Conservation (phyloP, 148 eudicot species). For the Simmondsia chinensis region DNA sequence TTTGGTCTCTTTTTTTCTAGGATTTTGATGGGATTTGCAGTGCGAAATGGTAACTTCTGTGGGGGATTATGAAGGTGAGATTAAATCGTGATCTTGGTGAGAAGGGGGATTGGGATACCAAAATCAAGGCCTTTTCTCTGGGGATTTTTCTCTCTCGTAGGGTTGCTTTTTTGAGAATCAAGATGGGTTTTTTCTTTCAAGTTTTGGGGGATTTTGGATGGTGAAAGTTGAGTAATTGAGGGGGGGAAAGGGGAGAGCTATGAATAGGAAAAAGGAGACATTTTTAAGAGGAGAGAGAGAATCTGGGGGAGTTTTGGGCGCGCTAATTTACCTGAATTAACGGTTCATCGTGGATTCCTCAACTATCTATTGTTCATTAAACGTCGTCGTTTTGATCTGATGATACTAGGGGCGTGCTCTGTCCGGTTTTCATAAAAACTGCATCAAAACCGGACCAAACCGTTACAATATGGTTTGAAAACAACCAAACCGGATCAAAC, state of each 20-base stretch:
- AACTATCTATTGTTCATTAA: too few relatives aligned
- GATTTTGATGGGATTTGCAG: not conserved
- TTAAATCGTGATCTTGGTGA: conserved; percentile 12
- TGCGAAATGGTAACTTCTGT: not conserved
- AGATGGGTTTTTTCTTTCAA: not conserved
- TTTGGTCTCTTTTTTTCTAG: not conserved
- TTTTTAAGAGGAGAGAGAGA: too few relatives aligned
- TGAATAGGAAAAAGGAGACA: too few relatives aligned
- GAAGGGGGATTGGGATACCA: not conserved
- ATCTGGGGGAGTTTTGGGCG: conserved; percentile 1
- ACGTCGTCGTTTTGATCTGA: too few relatives aligned
- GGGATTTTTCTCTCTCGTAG: conserved; percentile 5
- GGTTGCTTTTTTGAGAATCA: not conserved
- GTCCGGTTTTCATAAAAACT: too few relatives aligned
- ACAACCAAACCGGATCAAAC: too few relatives aligned
- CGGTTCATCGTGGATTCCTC: conserved; percentile 1
- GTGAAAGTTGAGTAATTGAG: too few relatives aligned
- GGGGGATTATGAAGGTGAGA: not conserved
- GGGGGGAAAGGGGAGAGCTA: too few relatives aligned
- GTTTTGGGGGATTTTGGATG: conserved; percentile 2
- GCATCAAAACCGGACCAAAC: too few relatives aligned
- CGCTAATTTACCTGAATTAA: conserved; percentile 5
- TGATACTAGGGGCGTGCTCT: too few relatives aligned
- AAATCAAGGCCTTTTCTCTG: conserved; percentile 10
- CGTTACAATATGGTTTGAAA: too few relatives aligned